Conservation (phyloP, 306 rosid genomes). For the Gynostemma pentaphyllum region DNA sequence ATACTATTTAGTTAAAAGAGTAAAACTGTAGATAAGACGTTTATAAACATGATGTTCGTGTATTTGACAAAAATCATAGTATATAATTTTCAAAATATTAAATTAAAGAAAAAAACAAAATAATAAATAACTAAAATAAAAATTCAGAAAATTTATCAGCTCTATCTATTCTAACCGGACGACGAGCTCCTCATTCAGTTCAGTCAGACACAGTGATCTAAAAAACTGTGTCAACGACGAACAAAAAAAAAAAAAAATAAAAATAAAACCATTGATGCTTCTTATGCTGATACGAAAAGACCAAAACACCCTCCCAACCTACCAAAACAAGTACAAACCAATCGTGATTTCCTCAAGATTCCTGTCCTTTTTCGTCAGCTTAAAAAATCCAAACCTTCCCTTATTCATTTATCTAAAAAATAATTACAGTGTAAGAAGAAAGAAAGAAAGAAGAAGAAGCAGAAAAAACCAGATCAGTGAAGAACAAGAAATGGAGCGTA, state of each 20-base stretch:
- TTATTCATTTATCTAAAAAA: constrained; percentile 1
- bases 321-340: background rate
- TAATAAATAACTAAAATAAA: too few relatives aligned
- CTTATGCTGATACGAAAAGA: background rate
- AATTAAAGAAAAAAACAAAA: too few relatives aligned
- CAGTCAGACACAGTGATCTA: background rate
- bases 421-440: constrained; percentile 7
- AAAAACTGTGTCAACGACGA: background rate
- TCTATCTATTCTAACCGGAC: too few relatives aligned
- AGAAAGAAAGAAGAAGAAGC: background rate
- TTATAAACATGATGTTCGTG: too few relatives aligned
- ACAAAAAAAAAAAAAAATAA: background rate
- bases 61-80: too few relatives aligned
- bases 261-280: too few relatives aligned
- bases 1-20: too few relatives aligned
- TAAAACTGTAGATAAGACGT: too few relatives aligned
- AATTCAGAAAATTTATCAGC: too few relatives aligned
- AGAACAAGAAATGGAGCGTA: constrained; percentile 4
- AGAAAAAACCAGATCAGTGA: background rate
- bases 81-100: too few relatives aligned
- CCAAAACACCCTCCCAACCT: background rate
- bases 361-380: background rate
- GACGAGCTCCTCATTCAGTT: too few relatives aligned
- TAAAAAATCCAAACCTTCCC: background rate
- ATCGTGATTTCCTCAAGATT: background rate